A percentile compares a stretch with the other conserved stretches of the same genome.
Evolutionary conservation across 176 grass and related monocot genomes (phyloP).

Genomic region (Triticum timopheevii): DNA sequence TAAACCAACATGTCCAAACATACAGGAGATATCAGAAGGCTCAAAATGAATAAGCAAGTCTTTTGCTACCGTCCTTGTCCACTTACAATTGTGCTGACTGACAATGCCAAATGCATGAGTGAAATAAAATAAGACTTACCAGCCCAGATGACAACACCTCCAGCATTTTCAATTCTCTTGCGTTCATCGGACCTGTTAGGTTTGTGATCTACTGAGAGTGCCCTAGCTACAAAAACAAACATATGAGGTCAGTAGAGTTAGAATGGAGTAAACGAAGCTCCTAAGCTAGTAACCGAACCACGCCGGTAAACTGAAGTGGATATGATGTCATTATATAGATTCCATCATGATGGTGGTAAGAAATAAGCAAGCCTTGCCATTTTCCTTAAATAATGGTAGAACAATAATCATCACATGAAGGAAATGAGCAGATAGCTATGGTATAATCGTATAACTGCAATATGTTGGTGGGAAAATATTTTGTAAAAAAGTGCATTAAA

Average conservation of each 20-base stretch:
- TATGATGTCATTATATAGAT: slow-evolving; percentile 7
- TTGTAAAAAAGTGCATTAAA: not conserved
- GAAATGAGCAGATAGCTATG: not conserved
- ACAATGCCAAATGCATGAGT: not conserved
- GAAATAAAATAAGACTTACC: slow-evolving; percentile 56
- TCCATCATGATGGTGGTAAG: not conserved
- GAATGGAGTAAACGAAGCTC: not conserved
- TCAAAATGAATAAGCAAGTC: slow-evolving; percentile 22
- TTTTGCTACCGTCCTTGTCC: not conserved
- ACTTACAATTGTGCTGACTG: not conserved
- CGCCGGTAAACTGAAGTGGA: slow-evolving; percentile 1
- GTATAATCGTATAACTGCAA: not conserved
- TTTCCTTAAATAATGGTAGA: not conserved
- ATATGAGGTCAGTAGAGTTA: not conserved
- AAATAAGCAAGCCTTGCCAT: not conserved
- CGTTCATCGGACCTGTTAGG: slow-evolving; percentile 85
- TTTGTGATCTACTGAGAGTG: slow-evolving; percentile 94
- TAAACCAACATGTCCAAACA: not conserved
- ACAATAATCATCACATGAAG: not conserved
- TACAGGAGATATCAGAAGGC: slow-evolving; percentile 10
- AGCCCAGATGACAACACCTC: slow-evolving; percentile 92
- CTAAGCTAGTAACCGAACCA: slow-evolving; percentile 11
- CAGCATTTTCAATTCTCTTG: slow-evolving; percentile 86
- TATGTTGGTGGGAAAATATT: not conserved
- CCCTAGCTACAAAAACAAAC: slow-evolving; percentile 66